Conservation (phyloP, 805 yeast genomes). For the Geotrichum ghanense region DNA sequence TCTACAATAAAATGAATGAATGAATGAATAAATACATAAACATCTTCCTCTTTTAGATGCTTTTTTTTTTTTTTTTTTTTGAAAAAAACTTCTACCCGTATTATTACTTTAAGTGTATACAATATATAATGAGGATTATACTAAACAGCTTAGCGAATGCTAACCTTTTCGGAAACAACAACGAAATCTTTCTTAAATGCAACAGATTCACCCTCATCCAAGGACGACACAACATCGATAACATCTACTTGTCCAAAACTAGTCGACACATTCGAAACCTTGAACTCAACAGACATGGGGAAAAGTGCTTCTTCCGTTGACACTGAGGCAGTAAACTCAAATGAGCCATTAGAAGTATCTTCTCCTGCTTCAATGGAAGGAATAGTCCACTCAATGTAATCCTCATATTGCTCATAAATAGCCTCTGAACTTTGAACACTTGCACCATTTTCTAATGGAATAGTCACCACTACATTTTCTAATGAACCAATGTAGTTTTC, state of each 20-base stretch:
- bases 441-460: slow-evolving; percentile 61
- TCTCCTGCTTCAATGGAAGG: slow-evolving; percentile 39
- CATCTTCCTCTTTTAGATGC: no score
- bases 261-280: slow-evolving; percentile 28
- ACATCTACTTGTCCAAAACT: slow-evolving; percentile 61
- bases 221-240: slow-evolving; percentile 40
- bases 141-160: slow-evolving; percentile 16
- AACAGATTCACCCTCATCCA: slow-evolving; percentile 41
- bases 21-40: no score
- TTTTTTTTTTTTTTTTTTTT: no score
- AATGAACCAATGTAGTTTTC: slow-evolving; percentile 35
- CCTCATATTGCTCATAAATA: slow-evolving; percentile 45
- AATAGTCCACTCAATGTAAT: slow-evolving; percentile 59
- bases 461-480: slow-evolving; percentile 41
- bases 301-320: slow-evolving; percentile 73
- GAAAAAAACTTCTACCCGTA: no score
- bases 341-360: slow-evolving; percentile 49
- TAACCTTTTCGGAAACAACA: slow-evolving; percentile 28
- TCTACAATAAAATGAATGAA: no score
- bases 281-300: slow-evolving; percentile 73
- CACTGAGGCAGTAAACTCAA: slow-evolving; percentile 68
- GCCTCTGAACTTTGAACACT: slow-evolving; percentile 27
- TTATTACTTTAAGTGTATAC: no score
- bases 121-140: no score
- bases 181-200: slow-evolving; percentile 52